Percentiles rank a stretch among this genome's conserved stretches.
phyloP scores from a whole-genome alignment of 805 yeast genomes.

The Clavispora asparagi region DNA sequence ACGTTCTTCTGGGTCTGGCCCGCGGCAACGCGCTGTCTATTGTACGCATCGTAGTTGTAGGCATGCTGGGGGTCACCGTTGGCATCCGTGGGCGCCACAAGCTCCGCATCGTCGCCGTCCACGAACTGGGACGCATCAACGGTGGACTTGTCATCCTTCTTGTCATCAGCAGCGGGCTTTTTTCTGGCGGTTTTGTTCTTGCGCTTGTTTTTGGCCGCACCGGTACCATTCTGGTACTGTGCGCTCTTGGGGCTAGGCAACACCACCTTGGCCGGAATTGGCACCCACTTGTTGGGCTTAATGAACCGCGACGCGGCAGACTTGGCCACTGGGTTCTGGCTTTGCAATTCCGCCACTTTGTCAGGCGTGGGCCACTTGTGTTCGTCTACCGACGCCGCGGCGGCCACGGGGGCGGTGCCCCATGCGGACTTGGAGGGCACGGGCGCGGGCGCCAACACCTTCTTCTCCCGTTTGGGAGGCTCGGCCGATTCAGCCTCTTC shows the following conservation, averaged over 20 bases:
- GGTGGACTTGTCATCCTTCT: slow-evolving; percentile 9
- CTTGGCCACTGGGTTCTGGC: slow-evolving; percentile 7
- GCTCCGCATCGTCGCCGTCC: slow-evolving; percentile 3
- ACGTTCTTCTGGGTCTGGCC: slow-evolving; percentile 17
- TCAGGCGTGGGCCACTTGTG: slow-evolving; percentile 43
- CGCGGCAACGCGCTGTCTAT: neutral
- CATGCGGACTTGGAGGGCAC: slow-evolving; percentile 41
- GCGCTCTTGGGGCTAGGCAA: slow-evolving; percentile 32
- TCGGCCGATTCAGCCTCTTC: neutral
- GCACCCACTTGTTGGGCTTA: slow-evolving; percentile 44
- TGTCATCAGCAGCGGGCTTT: slow-evolving; percentile 8
- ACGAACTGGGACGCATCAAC: slow-evolving; percentile 3
- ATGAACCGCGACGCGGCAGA: slow-evolving; percentile 24
- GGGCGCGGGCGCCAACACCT: slow-evolving; percentile 41
- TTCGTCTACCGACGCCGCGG: slow-evolving; percentile 29
- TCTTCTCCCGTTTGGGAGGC: slow-evolving; percentile 22
- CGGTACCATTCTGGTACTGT: slow-evolving; percentile 14
- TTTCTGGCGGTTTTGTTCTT: slow-evolving; percentile 18
- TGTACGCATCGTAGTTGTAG: slow-evolving; percentile 7
- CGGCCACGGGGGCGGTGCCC: slow-evolving; percentile 24
- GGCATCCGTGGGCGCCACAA: slow-evolving; percentile 2
- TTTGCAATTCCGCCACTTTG: slow-evolving; percentile 17
- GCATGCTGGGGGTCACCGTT: slow-evolving; percentile 7
- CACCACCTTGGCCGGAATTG: slow-evolving; percentile 38
- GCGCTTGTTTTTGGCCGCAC: slow-evolving; percentile 23